Conservation (phyloP, 83 land plant species). For the Diphasiastrum complanatum region DNA sequence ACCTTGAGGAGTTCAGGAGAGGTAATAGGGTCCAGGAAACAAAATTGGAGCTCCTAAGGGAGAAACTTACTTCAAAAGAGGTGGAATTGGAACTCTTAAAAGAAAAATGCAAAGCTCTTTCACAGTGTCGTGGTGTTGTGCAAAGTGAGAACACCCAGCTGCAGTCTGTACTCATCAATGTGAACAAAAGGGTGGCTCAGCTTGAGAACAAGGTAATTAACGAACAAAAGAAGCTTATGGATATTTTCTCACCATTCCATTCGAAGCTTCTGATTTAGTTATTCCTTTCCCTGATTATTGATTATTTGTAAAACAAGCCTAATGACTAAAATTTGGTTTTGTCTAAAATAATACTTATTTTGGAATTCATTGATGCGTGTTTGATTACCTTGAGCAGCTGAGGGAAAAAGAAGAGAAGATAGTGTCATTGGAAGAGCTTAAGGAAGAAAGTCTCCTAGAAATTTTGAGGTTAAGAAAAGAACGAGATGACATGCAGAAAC, state of each 20-base stretch:
- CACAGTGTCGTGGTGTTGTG: conserved; percentile 13
- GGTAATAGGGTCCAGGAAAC: too few species aligned
- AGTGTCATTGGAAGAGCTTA: conserved; percentile 9
- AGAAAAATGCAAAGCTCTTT: conserved; percentile 9
- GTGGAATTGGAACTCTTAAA: conserved; percentile 22
- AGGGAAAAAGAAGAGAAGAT: conserved; percentile 21
- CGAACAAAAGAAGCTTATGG: too few species aligned
- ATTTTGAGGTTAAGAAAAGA: conserved; percentile 10
- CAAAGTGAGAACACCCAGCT: conserved; percentile 19
- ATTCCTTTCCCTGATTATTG: background rate
- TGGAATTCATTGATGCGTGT: background rate
- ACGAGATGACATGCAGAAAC: conserved; percentile 32
- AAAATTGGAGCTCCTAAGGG: conserved; percentile 24
- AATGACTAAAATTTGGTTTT: background rate
- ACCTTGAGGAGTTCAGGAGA: too few species aligned
- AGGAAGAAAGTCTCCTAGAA: conserved; percentile 18
- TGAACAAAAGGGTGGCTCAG: conserved; percentile 9
- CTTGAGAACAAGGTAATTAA: conserved; percentile 17
- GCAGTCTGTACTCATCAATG: conserved; percentile 22
- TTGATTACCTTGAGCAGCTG: conserved; percentile 14
- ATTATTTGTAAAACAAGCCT: too few species aligned
- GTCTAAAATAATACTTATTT: background rate
- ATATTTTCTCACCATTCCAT: conserved; percentile 5
- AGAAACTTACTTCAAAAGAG: conserved; percentile 22
- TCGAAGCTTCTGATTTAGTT: background rate